Conservation (phyloP, 139 green algal species). For the Ettlia oleoabundans region DNA sequence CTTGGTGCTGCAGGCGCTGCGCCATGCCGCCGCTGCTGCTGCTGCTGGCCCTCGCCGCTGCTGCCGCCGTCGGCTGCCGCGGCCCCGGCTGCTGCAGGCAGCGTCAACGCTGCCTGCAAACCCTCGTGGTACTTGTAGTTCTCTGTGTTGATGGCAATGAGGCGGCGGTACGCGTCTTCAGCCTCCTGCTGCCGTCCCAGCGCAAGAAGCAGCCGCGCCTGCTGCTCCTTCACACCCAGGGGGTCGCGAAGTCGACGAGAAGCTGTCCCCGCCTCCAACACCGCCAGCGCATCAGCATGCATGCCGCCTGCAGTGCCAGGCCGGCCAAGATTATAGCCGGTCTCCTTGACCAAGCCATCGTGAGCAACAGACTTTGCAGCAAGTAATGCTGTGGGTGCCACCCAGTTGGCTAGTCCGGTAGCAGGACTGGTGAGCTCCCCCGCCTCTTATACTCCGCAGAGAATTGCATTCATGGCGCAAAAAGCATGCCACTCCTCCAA, state of each 20-base stretch:
- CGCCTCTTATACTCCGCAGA: no score
- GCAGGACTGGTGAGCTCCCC: no score
- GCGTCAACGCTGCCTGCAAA: constrained; percentile 63
- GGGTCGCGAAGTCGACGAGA: constrained; percentile 82
- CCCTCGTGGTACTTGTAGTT: constrained; percentile 82
- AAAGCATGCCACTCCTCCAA: no score
- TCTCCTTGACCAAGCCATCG: no score
- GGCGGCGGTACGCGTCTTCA: constrained; percentile 69
- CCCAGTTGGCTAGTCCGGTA: no score
- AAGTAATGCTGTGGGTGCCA: no score
- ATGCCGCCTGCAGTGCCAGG: constrained; percentile 45
- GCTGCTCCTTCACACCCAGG: constrained; percentile 67
- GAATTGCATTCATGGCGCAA: no score
- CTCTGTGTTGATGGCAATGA: constrained; percentile 82
- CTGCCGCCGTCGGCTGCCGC: background rate
- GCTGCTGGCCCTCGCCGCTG: background rate
- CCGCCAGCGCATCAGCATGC: constrained; percentile 53
- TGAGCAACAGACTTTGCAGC: no score
- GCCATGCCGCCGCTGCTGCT: background rate
- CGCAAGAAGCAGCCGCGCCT: constrained; percentile 69
- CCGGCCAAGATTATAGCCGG: background rate
- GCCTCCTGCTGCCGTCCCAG: constrained; percentile 62
- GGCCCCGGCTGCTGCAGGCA: constrained; percentile 25
- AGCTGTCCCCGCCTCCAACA: constrained; percentile 52
- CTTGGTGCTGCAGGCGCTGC: constrained; percentile 27